Evolutionary conservation across 2,329 filamentous ascomycete genomes (phyloP).

Genomic region (Zymoseptoria tritici): DNA sequence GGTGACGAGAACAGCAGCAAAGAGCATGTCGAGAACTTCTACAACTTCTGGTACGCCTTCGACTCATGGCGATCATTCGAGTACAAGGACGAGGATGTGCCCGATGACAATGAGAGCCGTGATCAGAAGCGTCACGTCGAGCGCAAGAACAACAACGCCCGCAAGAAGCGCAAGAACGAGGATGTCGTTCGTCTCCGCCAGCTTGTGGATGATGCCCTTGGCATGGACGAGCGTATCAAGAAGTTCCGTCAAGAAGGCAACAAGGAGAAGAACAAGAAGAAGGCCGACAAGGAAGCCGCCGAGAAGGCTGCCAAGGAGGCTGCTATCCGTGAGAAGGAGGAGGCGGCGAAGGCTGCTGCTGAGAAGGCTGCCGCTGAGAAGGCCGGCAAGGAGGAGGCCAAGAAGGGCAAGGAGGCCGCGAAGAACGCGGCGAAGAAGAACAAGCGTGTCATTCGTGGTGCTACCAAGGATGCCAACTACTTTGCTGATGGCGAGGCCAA

Average conservation of each 20-base stretch:
- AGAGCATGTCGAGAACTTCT: conserved; percentile 89
- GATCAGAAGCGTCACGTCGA: conserved; percentile 98
- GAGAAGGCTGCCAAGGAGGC: conserved; percentile 83
- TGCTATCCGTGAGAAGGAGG: conserved; percentile 72
- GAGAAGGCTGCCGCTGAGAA: conserved; percentile 59
- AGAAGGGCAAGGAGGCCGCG: conserved; percentile 97
- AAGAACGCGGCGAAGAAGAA: conserved; percentile 99
- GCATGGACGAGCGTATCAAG: conserved; percentile 92
- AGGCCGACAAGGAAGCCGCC: conserved; percentile 80
- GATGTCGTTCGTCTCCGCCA: conserved; percentile 86
- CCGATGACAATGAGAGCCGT: conserved; percentile 97
- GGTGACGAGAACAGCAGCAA: conserved; percentile 77
- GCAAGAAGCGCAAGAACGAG: conserved; percentile 99
- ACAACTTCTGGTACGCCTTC: conserved; percentile 99
- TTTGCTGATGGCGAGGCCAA: conserved; percentile 64
- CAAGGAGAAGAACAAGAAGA: conserved; percentile 94
- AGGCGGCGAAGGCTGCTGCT: conserved; percentile 58
- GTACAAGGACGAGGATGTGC: conserved; percentile 97
- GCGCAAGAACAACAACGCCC: conserved; percentile 94
- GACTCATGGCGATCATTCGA: conserved; percentile 97
- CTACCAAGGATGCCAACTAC: conserved; percentile 97
- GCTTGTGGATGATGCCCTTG: conserved; percentile 78
- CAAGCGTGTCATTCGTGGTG: conserved; percentile 90
- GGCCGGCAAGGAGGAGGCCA: conserved; percentile 80
- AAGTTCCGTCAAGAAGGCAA: conserved; percentile 87